Evolutionary conservation across 495 filamentous ascomycete genomes (phyloP), one percentile per base, ranked within the genome.

Genomic region (Parathielavia appendiculata): DNA sequence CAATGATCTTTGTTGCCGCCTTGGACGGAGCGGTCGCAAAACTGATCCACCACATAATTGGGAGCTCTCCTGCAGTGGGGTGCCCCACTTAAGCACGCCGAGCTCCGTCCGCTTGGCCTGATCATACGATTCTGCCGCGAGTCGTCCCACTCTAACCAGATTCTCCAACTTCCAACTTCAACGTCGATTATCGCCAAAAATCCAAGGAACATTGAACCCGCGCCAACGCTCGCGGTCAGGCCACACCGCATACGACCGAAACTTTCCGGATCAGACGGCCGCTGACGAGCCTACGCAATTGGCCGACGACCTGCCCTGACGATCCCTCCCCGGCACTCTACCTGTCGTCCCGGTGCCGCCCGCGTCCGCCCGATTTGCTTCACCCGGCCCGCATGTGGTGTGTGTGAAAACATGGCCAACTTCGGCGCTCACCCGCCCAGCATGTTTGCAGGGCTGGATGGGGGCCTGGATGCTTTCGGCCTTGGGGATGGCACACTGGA

Each of bases 51-150:
- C n/a, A n/a, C n/a, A n/a, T n/a, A n/a, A n/a, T n/a, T n/a, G n/a
- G n/a, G n/a, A n/a, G n/a, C n/a, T n/a, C n/a, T n/a, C n/a, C n/a
- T n/a, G n/a, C n/a, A n/a, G n/a, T n/a, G n/a, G n/a, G n/a, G n/a
- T n/a, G n/a, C n/a, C n/a, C n/a, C n/a, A n/a, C n/a, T n/a, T n/a
- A n/a, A n/a, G n/a, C n/a, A n/a, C n/a, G n/a, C 38, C 54, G 63
- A 63, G 65, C 19, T 26, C 56, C 50, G 46, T 22, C 63, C 66
- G 63, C 43, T 16, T 35, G 17, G 26, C 45, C 56, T n/a, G n/a
- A 67, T 67, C 64, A 63, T 69, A 67, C 66, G 66, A 69, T 69
- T 67, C 60, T 56, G 56, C 53, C 40, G 20, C 45, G 56, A 69
- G 63, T 69, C 61, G 64, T 63, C 19, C 66, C 64, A 69, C 66